phyloP scores from a whole-genome alignment of 1,139 yeast genomes.

The Candida sanyaensis region DNA sequence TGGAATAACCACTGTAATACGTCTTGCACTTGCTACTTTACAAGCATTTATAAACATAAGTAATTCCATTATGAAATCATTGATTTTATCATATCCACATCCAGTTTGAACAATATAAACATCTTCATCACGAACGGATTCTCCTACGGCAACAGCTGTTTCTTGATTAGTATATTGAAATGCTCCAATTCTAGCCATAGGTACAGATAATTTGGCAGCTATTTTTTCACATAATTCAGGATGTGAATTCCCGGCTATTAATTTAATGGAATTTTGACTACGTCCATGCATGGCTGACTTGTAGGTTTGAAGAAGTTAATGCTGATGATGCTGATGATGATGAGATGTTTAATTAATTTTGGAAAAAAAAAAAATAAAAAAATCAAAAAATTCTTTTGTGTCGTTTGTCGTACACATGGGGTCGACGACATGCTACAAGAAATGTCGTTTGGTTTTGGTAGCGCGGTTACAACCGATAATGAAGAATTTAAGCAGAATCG shows the following conservation, averaged over 20 bases:
- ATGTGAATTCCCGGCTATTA: slow-evolving; percentile 88
- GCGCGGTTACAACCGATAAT: too few relatives aligned
- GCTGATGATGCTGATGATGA: background rate
- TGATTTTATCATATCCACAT: slow-evolving; percentile 70
- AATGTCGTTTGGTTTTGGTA: too few relatives aligned
- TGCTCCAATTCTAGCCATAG: slow-evolving; percentile 63
- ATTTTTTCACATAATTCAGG: slow-evolving; percentile 76
- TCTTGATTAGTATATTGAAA: slow-evolving; percentile 79
- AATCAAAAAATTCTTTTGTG: background rate
- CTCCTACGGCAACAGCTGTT: slow-evolving; percentile 90
- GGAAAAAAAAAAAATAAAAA: background rate
- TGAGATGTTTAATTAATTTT: background rate
- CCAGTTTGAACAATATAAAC: slow-evolving; percentile 92
- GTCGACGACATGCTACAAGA: background rate
- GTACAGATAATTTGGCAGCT: slow-evolving; percentile 58
- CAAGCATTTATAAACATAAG: slow-evolving; percentile 94
- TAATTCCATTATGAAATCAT: slow-evolving; percentile 85
- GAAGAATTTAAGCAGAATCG: too few relatives aligned
- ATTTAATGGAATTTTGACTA: slow-evolving; percentile 67
- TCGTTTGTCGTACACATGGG: background rate
- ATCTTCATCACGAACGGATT: slow-evolving; percentile 96
- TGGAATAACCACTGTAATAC: slow-evolving; percentile 94
- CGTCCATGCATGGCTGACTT: slow-evolving; percentile 13
- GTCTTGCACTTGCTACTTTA: slow-evolving; percentile 90
- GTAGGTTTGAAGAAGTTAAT: background rate